Evolutionary conservation across 2,329 filamentous ascomycete species (phyloP), one percentile per base, ranked within the genome.

Genomic region (Aspergillus jensenii): DNA sequence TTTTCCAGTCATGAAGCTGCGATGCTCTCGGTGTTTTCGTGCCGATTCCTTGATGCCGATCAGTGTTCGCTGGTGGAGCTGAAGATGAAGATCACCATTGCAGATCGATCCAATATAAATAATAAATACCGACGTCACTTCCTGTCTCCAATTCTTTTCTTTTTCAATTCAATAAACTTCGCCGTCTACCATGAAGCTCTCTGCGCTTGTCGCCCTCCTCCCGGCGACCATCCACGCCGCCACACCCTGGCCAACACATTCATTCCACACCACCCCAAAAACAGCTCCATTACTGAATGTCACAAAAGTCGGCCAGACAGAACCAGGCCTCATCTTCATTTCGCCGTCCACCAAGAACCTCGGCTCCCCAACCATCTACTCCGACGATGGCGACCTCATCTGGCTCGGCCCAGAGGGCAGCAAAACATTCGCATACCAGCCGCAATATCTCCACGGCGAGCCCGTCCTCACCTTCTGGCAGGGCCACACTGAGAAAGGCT

Each of bases 381-480:
- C 58, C 31, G 62, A 70, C 27, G 57, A 64, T 35, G 68, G 68
- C 40, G 45, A 69, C n/a, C 62, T 71, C 3, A 59, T 71, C 39
- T 71, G 65, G 62, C 60, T 65, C 43, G 65, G 67, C 3, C 63
- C 65, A 6, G 50, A 49, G 14, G 62, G 54, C 19, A 55, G 27
- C 27, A 31, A 62, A 19, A 62, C 51, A 7, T 56, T 56, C 19
- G 65, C 59, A 39, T 59, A 66, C 31, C 55, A 60, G 47, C 45
- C 45, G 7, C 67, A 70, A 37, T 63, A 45, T 12, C 59, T 69
- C 9, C 23, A 63, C 43, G 62, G 60, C 2, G 35, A 64, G 21
- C 63, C 55, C 4, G 67, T 72, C 4, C 47, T 72, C 6, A 62
- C 63, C n/a, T 70, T 65, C 59, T 72, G 67, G 67, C 56, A 60